Evolutionary conservation across 495 filamentous ascomycete species (phyloP), one percentile per base, ranked within the genome.

Genomic region (Pyronema domesticum): DNA sequence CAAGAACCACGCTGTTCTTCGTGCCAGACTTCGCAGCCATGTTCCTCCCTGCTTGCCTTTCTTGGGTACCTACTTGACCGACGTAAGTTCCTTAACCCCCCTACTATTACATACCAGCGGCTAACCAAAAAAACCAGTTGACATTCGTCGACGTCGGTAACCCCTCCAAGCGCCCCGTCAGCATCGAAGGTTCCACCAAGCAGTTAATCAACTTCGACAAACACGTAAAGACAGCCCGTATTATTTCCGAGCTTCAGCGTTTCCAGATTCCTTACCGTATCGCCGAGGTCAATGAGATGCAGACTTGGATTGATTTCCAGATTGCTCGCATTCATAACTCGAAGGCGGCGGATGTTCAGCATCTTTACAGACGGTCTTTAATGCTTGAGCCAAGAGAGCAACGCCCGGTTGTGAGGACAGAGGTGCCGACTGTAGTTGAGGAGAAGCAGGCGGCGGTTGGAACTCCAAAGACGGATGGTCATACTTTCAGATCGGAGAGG

Each of bases 131-230:
- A 14, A 2, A 23, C 37, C 46, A 81, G 57, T 74, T 87, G 36
- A 85, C 82, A 7, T 86, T 87, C 60, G 82, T 95, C 17, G 89
- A 99, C 64, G 85, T 86, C 56, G 93, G 93, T 55, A 99, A 99
- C 69, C 83, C 84, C 46, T 78, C 84, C 6, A 85, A 74, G 34
- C 80, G 81, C 58, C 76, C 79, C 52, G 70, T 82, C 5, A 76
- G 78, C 7, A 70, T 74, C 44, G 56, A 68, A 6, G 67, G 70
- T 64, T 72, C 57, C 60, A 68, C 64, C 60, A 79, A 55, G 62
- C 72, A 53, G 67, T 69, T 95, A 14, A 89, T 99, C 75, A 99
- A 99, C 69, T 99, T 95, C 58, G 91, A 96, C 74, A 99, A 96
- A 70, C 85, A 96, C 65, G 82, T 82, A 65, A 86, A 86, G 65